These are phyloP conservation scores for Boechera retrofracta DNA, from an alignment of 345 rosid species.

Conservation along the genomic window DNA sequence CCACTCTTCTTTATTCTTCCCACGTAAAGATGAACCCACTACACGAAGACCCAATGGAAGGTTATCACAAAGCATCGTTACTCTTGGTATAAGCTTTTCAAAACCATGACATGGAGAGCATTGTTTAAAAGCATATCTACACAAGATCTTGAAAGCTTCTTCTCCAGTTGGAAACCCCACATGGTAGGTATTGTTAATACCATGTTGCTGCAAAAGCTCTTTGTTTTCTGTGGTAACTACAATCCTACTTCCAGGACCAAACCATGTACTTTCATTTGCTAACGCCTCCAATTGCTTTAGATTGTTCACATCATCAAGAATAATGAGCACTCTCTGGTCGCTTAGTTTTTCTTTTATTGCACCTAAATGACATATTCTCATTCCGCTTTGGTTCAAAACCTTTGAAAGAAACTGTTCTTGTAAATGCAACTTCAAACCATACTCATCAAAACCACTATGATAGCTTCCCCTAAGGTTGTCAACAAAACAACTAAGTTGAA, in stretches of 20 bases:
- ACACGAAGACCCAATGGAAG: slow-evolving; percentile 10
- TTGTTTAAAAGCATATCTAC: neutral
- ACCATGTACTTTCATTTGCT: neutral
- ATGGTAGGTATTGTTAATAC: neutral
- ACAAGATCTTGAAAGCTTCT: slow-evolving; percentile 8
- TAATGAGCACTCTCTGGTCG: neutral
- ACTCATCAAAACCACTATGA: neutral
- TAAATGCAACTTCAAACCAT: neutral
- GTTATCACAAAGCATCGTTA: neutral
- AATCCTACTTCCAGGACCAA: slow-evolving; percentile 30
- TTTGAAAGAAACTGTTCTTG: slow-evolving; percentile 4
- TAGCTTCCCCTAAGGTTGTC: slow-evolving; percentile 15
- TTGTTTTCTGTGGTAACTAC: slow-evolving; percentile 13
- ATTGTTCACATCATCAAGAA: slow-evolving; percentile 25
- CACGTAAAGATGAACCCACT: slow-evolving; percentile 29
- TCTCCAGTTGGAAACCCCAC: neutral
- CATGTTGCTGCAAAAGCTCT: slow-evolving; percentile 10
- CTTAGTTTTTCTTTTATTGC: neutral
- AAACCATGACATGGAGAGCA: neutral
- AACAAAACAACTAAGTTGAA: slow-evolving; percentile 30
- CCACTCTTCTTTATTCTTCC: slow-evolving; percentile 9
- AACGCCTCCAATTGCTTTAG: neutral
- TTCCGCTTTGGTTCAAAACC: neutral
- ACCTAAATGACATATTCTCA: neutral
- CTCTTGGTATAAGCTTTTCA: too few species aligned